Evolutionary conservation across 352 stramenopile genomes (phyloP).

Genomic region (Phytopythium sindhum): DNA sequence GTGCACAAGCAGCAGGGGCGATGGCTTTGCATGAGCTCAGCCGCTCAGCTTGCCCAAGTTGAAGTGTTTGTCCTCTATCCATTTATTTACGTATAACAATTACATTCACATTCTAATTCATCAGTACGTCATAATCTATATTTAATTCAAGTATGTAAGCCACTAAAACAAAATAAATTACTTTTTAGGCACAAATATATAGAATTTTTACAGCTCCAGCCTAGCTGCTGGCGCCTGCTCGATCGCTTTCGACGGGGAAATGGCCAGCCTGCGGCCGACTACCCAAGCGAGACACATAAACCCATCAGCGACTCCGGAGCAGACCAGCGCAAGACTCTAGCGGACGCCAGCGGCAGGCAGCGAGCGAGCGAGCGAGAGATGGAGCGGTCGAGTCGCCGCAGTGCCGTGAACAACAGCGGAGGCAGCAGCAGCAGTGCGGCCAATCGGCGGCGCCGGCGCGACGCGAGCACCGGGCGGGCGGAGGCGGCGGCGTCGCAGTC

Average conservation of each 20-base stretch:
- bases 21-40: too few species aligned
- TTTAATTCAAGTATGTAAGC: too few species aligned
- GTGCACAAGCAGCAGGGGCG: too few species aligned
- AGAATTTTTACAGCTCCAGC: too few species aligned
- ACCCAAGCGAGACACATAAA: not conserved
- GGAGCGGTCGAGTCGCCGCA: slow-evolving; percentile 54
- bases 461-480: slow-evolving; percentile 13
- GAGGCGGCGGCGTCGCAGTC: slow-evolving; percentile 36
- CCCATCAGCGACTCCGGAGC: not conserved
- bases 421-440: slow-evolving; percentile 21
- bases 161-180: too few species aligned
- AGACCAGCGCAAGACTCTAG: not conserved
- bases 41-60: too few species aligned
- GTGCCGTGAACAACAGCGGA: slow-evolving; percentile 26
- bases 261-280: not conserved
- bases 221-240: too few species aligned
- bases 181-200: too few species aligned
- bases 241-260: not conserved
- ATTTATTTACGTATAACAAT: too few species aligned
- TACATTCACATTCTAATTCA: too few species aligned
- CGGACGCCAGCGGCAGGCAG: not conserved
- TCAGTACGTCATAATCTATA: too few species aligned
- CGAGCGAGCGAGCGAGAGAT: slow-evolving; percentile 15
- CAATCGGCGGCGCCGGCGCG: slow-evolving; percentile 34
- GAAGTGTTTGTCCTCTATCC: too few species aligned